A percentile compares a stretch with the other conserved stretches of the same genome.
These are phyloP conservation scores for Hypoxylon crocopeplum DNA, from an alignment of 495 filamentous ascomycete species.

Conservation along the genomic window DNA sequence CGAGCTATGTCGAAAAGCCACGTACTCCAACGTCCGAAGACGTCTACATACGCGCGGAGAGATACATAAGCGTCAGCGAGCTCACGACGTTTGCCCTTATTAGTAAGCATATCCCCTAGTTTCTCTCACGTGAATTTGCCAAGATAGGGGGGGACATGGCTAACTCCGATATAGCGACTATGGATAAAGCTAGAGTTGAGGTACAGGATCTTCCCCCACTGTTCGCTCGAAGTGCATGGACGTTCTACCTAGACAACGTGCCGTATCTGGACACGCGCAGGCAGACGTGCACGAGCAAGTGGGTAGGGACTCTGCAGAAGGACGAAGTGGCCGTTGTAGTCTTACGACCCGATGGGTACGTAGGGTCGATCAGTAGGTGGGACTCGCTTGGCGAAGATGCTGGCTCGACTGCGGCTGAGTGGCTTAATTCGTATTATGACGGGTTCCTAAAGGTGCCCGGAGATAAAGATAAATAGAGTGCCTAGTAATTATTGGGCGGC, in stretches of 20 bases:
- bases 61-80: slow-evolving; percentile 66
- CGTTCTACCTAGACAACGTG: slow-evolving; percentile 68
- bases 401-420: slow-evolving; percentile 55
- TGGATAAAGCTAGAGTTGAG: slow-evolving; percentile 63
- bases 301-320: slow-evolving; percentile 62
- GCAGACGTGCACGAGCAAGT: slow-evolving; percentile 63
- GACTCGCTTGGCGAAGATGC: slow-evolving; percentile 49
- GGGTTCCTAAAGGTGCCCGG: slow-evolving; percentile 56
- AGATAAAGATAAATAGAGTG: slow-evolving; percentile 15
- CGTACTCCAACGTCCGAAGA: slow-evolving; percentile 59
- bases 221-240: slow-evolving; percentile 68
- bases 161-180: slow-evolving; percentile 54
- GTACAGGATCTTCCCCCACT: slow-evolving; percentile 64
- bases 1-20: slow-evolving; percentile 61
- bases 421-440: slow-evolving; percentile 68
- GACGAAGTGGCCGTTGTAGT: slow-evolving; percentile 64
- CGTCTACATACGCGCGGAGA: slow-evolving; percentile 63
- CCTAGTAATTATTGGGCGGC: not conserved
- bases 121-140: not conserved
- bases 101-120: slow-evolving; percentile 41
- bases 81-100: slow-evolving; percentile 66
- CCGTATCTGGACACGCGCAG: slow-evolving; percentile 56
- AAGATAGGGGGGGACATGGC: not conserved
- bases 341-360: slow-evolving; percentile 73
- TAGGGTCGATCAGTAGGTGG: slow-evolving; percentile 65